Percentiles rank a stretch among this genome's conserved stretches.
Evolutionary conservation across 179 eudicot genomes (phyloP).

Genomic region (Silene noctiflora): DNA sequence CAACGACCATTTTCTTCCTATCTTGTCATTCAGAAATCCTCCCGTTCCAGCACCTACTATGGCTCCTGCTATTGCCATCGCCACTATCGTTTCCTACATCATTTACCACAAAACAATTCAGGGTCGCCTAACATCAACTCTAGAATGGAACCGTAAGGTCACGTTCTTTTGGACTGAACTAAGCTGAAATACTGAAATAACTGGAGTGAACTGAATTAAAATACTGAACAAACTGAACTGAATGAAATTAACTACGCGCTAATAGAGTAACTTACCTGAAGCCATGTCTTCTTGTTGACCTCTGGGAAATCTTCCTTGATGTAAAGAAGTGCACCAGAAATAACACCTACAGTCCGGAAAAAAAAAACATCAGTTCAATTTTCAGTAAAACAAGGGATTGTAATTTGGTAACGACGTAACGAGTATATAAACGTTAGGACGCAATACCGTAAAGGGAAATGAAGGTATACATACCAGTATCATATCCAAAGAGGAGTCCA

Average conservation of each 20-base stretch:
- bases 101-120: neutral
- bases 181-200: too few species aligned
- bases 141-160: neutral
- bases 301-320: constrained; percentile 55
- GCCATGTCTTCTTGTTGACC: constrained; percentile 52
- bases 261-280: constrained; percentile 36
- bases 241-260: neutral
- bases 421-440: neutral
- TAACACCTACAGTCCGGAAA: constrained; percentile 43
- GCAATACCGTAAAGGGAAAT: neutral
- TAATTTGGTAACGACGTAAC: neutral
- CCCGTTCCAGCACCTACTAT: constrained; percentile 69
- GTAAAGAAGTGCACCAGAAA: constrained; percentile 67
- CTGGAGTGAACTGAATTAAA: too few species aligned
- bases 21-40: constrained; percentile 53
- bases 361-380: too few species aligned
- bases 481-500: constrained; percentile 82
- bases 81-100: constrained; percentile 69
- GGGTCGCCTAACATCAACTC: neutral
- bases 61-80: constrained; percentile 79
- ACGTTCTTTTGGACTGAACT: too few species aligned
- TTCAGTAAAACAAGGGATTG: neutral
- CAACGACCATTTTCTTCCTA: constrained; percentile 56
- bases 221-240: neutral
- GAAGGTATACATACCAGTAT: constrained; percentile 48